Evolutionary conservation across 129 eudicot species (phyloP).

Genomic region (Kitagawia praeruptora): DNA sequence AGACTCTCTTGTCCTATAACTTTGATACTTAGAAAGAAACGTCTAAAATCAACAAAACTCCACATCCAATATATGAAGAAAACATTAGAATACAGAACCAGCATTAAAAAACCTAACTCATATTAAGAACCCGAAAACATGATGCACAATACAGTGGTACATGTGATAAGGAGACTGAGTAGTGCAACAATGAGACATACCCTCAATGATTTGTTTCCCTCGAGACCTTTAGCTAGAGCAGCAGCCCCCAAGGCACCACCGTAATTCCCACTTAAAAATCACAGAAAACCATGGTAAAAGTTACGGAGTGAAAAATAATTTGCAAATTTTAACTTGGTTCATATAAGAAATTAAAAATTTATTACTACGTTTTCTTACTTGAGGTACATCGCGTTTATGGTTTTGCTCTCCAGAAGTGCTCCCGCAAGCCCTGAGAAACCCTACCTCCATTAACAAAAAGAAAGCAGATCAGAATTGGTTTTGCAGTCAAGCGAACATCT

Average conservation of each 20-base stretch:
- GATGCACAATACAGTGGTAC: background rate
- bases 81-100: background rate
- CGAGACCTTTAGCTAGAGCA: conserved; percentile 84
- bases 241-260: conserved; percentile 96
- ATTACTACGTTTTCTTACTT: conserved; percentile 33
- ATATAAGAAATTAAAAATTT: background rate
- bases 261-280: conserved; percentile 72
- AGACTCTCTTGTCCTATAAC: background rate
- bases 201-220: conserved; percentile 85
- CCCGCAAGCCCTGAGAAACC: conserved; percentile 94
- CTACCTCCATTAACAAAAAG: conserved; percentile 56
- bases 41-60: background rate
- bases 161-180: background rate
- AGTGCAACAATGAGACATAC: conserved; percentile 29
- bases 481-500: background rate
- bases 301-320: background rate
- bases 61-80: background rate
- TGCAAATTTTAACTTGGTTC: background rate
- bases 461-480: conserved; percentile 20
- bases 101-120: background rate
- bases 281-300: conserved; percentile 8
- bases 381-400: conserved; percentile 47
- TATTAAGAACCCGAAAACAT: background rate
- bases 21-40: background rate
- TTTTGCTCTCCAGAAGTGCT: conserved; percentile 72